Percentiles rank a stretch among this genome's conserved stretches.
phyloP scores from a whole-genome alignment of 2,329 filamentous ascomycete genomes.

The Exophiala alcalophila region DNA sequence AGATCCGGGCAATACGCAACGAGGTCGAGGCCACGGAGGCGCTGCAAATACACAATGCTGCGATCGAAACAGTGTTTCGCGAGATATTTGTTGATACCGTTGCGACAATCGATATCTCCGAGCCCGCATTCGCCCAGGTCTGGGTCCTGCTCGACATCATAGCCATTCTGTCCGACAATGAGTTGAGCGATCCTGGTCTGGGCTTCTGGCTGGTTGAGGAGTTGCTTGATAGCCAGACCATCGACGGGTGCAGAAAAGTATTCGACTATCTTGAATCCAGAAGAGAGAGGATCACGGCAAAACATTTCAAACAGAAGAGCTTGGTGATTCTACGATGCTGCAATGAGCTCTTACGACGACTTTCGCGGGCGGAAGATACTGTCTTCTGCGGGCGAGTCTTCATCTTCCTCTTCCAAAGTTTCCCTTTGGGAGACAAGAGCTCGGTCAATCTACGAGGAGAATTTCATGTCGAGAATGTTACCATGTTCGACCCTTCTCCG shows the following conservation, averaged over 20 bases:
- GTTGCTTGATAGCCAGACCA: constrained; percentile 91
- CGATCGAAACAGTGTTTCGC: constrained; percentile 80
- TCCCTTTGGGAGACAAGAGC: constrained; percentile 92
- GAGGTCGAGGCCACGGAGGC: constrained; percentile 32
- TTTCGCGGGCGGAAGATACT: constrained; percentile 94
- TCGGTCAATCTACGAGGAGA: constrained; percentile 95
- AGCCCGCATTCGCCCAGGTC: constrained; percentile 73
- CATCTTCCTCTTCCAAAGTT: constrained; percentile 97
- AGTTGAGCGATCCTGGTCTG: constrained; percentile 70
- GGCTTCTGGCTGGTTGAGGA: constrained; percentile 92
- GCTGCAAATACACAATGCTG: constrained; percentile 58
- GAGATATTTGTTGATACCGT: constrained; percentile 75
- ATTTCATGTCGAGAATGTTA: constrained; percentile 93
- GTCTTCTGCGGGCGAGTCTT: constrained; percentile 97
- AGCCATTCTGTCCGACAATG: constrained; percentile 78
- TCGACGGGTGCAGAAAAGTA: constrained; percentile 81
- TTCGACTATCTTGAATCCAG: constrained; percentile 96
- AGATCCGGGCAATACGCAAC: constrained; percentile 16
- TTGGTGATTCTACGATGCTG: constrained; percentile 88
- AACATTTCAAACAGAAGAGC: constrained; percentile 77
- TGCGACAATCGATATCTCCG: constrained; percentile 70
- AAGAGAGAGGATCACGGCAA: constrained; percentile 78
- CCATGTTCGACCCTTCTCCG: constrained; percentile 66
- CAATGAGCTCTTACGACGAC: constrained; percentile 86
- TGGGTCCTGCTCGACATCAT: constrained; percentile 95